These are phyloP conservation scores for Panicum miliaceum DNA, from an alignment of 176 grass and related monocot genomes.

Conservation along the genomic window DNA sequence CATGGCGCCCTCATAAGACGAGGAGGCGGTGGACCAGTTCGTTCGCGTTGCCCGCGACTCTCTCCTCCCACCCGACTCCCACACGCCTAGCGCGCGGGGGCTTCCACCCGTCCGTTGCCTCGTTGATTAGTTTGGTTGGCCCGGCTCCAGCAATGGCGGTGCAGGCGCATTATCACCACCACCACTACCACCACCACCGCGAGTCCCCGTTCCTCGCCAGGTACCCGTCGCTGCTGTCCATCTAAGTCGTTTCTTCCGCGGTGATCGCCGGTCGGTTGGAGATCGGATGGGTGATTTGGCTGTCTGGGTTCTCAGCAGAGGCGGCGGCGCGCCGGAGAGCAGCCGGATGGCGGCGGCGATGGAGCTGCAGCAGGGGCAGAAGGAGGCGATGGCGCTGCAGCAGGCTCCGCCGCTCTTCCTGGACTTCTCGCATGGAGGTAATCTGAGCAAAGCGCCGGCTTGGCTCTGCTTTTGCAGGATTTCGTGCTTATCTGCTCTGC, in stretches of 20 bases:
- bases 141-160: constrained; percentile 40
- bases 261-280: not conserved
- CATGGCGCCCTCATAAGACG: constrained; percentile 45
- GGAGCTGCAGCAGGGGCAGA: not conserved
- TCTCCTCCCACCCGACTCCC: constrained; percentile 38
- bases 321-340: constrained; percentile 28
- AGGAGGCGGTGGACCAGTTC: constrained; percentile 61
- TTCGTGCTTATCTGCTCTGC: not conserved
- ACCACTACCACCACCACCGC: constrained; percentile 1
- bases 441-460: not conserved
- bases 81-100: constrained; percentile 36
- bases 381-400: constrained; percentile 3
- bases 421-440: constrained; percentile 34
- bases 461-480: not conserved
- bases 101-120: constrained; percentile 13
- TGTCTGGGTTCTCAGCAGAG: constrained; percentile 31
- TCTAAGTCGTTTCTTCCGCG: not conserved
- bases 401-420: constrained; percentile 32
- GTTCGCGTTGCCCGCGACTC: constrained; percentile 54
- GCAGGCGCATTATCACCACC: constrained; percentile 39
- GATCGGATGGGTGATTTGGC: constrained; percentile 43
- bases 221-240: constrained; percentile 25
- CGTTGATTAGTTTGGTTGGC: constrained; percentile 21
- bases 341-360: constrained; percentile 4
- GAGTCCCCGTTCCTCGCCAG: constrained; percentile 38